Conservation (phyloP, 2,329 filamentous ascomycete genomes). For the Stachybotrys elegans region DNA sequence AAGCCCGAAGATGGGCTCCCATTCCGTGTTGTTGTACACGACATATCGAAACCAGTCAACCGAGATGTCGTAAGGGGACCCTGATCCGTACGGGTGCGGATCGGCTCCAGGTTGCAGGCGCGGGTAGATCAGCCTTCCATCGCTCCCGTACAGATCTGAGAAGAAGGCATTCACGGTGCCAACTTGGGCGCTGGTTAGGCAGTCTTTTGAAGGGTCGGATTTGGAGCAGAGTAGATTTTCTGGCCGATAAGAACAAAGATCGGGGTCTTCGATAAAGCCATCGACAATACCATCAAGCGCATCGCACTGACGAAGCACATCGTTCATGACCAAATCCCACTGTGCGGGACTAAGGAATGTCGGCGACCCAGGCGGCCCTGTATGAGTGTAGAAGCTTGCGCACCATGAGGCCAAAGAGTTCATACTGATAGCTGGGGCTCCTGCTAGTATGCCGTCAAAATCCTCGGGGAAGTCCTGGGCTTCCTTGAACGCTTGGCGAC, state of each 20-base stretch:
- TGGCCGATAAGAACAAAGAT: conserved; percentile 37
- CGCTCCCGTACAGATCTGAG: conserved; percentile 17
- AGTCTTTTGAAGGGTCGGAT: conserved; percentile 16
- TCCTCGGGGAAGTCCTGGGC: conserved; percentile 48
- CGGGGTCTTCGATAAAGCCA: conserved; percentile 40
- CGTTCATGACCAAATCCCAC: conserved; percentile 16
- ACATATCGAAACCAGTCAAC: conserved; percentile 35
- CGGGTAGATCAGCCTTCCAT: conserved; percentile 32
- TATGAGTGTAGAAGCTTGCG: conserved; percentile 40
- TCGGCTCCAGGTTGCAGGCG: conserved; percentile 45
- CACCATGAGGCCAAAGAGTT: conserved; percentile 24
- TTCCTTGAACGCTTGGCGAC: conserved; percentile 50
- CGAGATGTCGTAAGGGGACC: conserved; percentile 4
- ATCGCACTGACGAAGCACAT: conserved; percentile 40
- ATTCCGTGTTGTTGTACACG: conserved; percentile 31
- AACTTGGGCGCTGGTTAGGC: conserved; percentile 38
- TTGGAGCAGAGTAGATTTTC: conserved; percentile 32
- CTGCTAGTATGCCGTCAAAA: conserved; percentile 52
- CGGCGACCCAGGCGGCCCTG: conserved; percentile 25
- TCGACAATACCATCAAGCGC: conserved; percentile 41
- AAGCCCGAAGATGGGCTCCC: too few species aligned
- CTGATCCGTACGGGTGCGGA: conserved; percentile 20
- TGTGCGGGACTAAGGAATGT: conserved; percentile 17
- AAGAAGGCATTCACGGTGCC: conserved; percentile 26
- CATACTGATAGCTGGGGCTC: conserved; percentile 35